These are phyloP conservation scores for Blastobotrys chiropterorum DNA, from an alignment of 805 yeast genomes.

Conservation along the genomic window DNA sequence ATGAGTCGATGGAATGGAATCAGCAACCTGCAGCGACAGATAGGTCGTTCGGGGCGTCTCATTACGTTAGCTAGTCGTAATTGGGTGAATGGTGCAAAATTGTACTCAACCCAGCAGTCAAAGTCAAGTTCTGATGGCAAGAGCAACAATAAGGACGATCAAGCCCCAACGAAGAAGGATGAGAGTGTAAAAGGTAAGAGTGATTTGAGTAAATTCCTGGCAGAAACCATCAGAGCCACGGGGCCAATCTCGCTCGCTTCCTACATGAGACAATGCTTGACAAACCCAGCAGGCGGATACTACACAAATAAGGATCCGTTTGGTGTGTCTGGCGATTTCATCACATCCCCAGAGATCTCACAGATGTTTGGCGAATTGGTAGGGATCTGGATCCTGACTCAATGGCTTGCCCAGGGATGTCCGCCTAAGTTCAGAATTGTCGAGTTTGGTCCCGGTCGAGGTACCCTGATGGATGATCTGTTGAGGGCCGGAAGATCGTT, in stretches of 20 bases:
- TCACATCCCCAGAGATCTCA: slow-evolving; percentile 82
- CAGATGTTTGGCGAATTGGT: slow-evolving; percentile 82
- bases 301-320: slow-evolving; percentile 74
- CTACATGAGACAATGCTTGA: slow-evolving; percentile 75
- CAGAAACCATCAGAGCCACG: slow-evolving; percentile 42
- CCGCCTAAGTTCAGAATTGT: slow-evolving; percentile 49
- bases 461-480: slow-evolving; percentile 68
- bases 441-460: slow-evolving; percentile 84
- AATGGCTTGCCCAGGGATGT: slow-evolving; percentile 52
- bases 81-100: not conserved
- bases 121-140: not conserved
- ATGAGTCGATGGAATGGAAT: not conserved
- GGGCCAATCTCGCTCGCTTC: slow-evolving; percentile 73
- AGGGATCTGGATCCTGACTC: slow-evolving; percentile 56
- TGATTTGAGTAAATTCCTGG: slow-evolving; percentile 18
- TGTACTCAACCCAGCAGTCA: not conserved
- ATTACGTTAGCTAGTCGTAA: not conserved
- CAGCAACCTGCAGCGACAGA: not conserved
- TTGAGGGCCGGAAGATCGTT: slow-evolving; percentile 33
- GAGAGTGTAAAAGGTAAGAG: not conserved
- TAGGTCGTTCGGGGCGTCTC: not conserved
- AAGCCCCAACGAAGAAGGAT: not conserved
- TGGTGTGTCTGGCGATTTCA: slow-evolving; percentile 64
- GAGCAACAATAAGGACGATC: not conserved
- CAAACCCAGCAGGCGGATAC: slow-evolving; percentile 73